Percentiles rank a stretch among this genome's conserved stretches.
Conservation (phyloP, 371 early-diverging fungal species). For the Zychaea mexicana region DNA sequence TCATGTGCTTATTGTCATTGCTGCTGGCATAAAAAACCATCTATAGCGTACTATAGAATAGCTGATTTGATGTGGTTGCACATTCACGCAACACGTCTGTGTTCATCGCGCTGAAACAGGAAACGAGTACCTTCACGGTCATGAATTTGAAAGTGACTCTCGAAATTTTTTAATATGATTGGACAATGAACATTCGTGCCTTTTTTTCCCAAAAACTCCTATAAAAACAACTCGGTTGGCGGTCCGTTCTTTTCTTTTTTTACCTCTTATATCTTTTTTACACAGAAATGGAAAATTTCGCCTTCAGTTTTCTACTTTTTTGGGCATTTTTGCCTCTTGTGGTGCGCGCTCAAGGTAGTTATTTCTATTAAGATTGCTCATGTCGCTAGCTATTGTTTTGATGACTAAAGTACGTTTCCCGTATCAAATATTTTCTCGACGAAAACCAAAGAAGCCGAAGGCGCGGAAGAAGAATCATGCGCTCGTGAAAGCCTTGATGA, state of each 20-base stretch:
- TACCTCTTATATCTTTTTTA: background rate
- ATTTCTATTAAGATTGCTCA: background rate
- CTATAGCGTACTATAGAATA: no score
- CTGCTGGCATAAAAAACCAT: no score
- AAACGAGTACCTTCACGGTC: conserved; percentile 3
- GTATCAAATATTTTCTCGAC: background rate
- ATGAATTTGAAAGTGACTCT: background rate
- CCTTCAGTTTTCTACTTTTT: background rate
- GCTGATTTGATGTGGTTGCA: no score
- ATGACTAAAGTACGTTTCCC: background rate
- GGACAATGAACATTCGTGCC: background rate
- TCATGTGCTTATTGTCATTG: no score
- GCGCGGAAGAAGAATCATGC: conserved; percentile 2
- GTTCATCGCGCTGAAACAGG: no score
- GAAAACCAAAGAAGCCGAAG: conserved; percentile 1
- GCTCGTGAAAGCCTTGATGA: conserved; percentile 1
- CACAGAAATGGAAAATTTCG: conserved; percentile 1
- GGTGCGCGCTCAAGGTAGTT: background rate
- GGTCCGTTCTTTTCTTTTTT: background rate
- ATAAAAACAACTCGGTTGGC: background rate
- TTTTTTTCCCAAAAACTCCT: background rate
- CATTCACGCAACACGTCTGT: no score
- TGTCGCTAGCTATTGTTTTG: background rate
- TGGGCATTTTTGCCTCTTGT: background rate
- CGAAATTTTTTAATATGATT: background rate